Evolutionary conservation across 1,284 basidiomycete genomes (phyloP).

Genomic region (Ceratobasidium sp.): DNA sequence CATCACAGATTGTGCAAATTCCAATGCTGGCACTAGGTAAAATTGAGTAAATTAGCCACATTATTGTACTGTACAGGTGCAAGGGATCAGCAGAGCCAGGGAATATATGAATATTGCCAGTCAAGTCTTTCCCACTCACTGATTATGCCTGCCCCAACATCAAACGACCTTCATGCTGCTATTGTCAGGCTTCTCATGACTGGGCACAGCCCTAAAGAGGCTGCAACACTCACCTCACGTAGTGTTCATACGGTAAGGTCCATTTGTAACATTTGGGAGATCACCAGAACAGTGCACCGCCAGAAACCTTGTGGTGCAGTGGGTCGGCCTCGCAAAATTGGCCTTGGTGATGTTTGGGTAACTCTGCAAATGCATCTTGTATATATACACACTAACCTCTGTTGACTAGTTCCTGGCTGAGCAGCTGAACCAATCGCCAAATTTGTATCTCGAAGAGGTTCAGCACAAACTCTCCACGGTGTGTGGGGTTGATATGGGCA

Average conservation of each 20-base stretch:
- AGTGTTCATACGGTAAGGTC: neutral
- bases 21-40: neutral
- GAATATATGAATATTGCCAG: no score
- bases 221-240: neutral
- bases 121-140: no score
- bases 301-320: neutral
- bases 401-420: conserved; percentile 34
- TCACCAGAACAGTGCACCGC: neutral
- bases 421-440: conserved; percentile 20
- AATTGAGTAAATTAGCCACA: neutral
- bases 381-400: neutral
- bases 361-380: neutral
- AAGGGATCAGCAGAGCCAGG: neutral
- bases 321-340: neutral
- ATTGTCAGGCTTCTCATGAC: neutral
- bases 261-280: neutral
- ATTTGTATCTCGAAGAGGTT: conserved; percentile 48
- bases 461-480: conserved; percentile 23
- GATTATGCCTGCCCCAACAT: conserved; percentile 6
- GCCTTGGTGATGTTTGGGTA: conserved; percentile 13
- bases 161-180: neutral
- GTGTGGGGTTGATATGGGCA: conserved; percentile 16
- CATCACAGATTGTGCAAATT: neutral
- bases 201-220: neutral
- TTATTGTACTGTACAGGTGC: neutral